Conservation (phyloP, 2,329 filamentous ascomycete genomes). For the Aspergillus uvarum region DNA sequence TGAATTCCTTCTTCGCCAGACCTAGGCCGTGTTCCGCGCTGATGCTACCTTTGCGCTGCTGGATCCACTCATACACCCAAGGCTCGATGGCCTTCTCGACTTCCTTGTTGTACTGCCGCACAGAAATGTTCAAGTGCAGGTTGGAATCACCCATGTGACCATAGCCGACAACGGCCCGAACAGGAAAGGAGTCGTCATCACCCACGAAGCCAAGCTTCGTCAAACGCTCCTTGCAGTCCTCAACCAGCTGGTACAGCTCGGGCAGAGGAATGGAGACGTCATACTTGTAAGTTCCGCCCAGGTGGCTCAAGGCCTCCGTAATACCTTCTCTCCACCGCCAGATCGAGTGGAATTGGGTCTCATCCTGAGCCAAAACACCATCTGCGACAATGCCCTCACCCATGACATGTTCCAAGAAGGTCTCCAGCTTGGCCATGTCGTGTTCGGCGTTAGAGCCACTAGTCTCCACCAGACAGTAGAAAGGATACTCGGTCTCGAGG, state of each 20-base stretch:
- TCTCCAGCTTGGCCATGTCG: constrained; percentile 85
- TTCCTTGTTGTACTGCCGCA: constrained; percentile 77
- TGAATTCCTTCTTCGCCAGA: constrained; percentile 91
- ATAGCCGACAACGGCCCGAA: constrained; percentile 89
- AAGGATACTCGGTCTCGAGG: constrained; percentile 79
- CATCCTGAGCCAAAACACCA: constrained; percentile 88
- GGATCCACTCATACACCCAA: constrained; percentile 97
- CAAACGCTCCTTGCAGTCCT: constrained; percentile 75
- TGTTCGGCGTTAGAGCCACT: constrained; percentile 93
- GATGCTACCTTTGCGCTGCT: constrained; percentile 83
- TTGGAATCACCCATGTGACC: constrained; percentile 98
- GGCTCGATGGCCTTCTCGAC: constrained; percentile 89
- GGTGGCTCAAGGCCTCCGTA: constrained; percentile 82
- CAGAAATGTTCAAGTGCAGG: constrained; percentile 86
- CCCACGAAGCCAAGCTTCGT: constrained; percentile 73
- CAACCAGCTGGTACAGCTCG: constrained; percentile 85
- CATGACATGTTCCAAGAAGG: constrained; percentile 91
- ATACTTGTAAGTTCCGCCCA: constrained; percentile 97
- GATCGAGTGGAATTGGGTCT: constrained; percentile 79
- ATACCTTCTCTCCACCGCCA: constrained; percentile 96
- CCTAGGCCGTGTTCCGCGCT: constrained; percentile 95
- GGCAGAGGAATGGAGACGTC: constrained; percentile 89
- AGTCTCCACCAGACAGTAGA: constrained; percentile 96
- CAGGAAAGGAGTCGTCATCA: constrained; percentile 71
- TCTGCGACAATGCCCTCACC: constrained; percentile 80